Evolutionary conservation across 371 early-diverging fungal species (phyloP).

Genomic region (Mucor lusitanicus): DNA sequence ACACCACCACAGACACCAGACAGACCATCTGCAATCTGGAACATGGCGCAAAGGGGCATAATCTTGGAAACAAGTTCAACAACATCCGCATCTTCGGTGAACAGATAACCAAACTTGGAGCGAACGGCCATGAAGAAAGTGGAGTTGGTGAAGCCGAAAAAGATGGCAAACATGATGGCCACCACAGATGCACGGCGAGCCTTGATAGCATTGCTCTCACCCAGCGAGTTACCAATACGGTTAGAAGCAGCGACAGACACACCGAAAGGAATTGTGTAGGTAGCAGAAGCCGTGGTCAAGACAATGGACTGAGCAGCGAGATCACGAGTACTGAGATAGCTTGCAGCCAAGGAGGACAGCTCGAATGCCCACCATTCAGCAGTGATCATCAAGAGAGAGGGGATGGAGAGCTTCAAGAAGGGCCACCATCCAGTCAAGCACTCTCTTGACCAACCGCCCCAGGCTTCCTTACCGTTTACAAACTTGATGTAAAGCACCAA

Average conservation of each 20-base stretch:
- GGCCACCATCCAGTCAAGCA: conserved; percentile 64
- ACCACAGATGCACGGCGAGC: conserved; percentile 45
- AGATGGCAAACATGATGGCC: conserved; percentile 43
- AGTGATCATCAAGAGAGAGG: conserved; percentile 68
- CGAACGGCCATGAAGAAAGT: conserved; percentile 39
- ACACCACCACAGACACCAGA: conserved; percentile 68
- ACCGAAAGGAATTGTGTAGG: conserved; percentile 72
- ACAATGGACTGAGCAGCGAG: conserved; percentile 86
- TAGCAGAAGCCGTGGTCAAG: conserved; percentile 67
- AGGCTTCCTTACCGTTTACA: conserved; percentile 66
- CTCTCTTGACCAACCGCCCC: conserved; percentile 82
- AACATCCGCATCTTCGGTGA: conserved; percentile 67
- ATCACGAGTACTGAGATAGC: conserved; percentile 69
- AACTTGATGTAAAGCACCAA: conserved; percentile 64
- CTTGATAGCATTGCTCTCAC: conserved; percentile 44
- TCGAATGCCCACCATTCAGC: conserved; percentile 77
- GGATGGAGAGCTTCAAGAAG: conserved; percentile 69
- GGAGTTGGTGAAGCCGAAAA: conserved; percentile 36
- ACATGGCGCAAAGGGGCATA: conserved; percentile 74
- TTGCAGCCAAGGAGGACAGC: conserved; percentile 77
- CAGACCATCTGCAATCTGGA: conserved; percentile 73
- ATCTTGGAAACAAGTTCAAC: conserved; percentile 64
- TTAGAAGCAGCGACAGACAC: conserved; percentile 74
- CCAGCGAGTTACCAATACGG: conserved; percentile 76
- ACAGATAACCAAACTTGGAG: conserved; percentile 59